Evolutionary conservation across 345 rosid species (phyloP).

Genomic region (Citrus maxima): DNA sequence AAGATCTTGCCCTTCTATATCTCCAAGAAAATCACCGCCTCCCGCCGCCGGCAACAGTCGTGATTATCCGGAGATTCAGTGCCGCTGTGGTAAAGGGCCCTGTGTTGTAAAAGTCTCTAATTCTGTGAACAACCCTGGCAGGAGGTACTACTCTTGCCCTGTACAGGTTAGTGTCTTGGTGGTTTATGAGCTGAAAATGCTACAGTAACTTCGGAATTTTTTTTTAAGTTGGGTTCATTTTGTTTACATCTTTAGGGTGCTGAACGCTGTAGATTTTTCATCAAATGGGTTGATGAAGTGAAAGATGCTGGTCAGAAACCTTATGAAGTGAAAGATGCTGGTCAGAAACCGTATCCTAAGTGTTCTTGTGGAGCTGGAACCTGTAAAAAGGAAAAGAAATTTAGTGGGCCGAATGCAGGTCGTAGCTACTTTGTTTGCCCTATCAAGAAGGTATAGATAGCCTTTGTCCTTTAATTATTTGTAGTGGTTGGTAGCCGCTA

Average conservation of each 20-base stretch:
- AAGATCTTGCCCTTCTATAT: slow-evolving; percentile 8
- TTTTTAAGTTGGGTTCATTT: background rate
- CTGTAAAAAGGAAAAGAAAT: background rate
- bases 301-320: background rate
- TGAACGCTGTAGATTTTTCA: background rate
- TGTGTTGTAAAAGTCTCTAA: background rate
- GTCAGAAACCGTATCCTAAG: background rate
- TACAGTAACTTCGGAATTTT: background rate
- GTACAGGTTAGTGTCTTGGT: background rate
- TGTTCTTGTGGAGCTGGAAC: slow-evolving; percentile 27
- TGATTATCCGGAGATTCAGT: slow-evolving; percentile 13
- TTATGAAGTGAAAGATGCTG: background rate
- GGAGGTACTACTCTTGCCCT: slow-evolving; percentile 11
- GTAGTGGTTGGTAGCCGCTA: background rate
- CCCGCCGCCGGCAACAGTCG: background rate
- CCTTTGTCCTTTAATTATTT: background rate
- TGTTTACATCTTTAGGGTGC: background rate
- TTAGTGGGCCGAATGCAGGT: slow-evolving; percentile 5
- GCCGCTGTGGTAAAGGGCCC: slow-evolving; percentile 9
- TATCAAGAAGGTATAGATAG: slow-evolving; percentile 17
- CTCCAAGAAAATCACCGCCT: slow-evolving; percentile 1
- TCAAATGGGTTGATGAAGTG: slow-evolving; percentile 15
- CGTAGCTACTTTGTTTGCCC: slow-evolving; percentile 25
- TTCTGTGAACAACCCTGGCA: background rate
- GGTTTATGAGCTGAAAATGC: background rate